Evolutionary conservation across 1,284 basidiomycete species (phyloP).

Genomic region (Neolentinus lepideus): DNA sequence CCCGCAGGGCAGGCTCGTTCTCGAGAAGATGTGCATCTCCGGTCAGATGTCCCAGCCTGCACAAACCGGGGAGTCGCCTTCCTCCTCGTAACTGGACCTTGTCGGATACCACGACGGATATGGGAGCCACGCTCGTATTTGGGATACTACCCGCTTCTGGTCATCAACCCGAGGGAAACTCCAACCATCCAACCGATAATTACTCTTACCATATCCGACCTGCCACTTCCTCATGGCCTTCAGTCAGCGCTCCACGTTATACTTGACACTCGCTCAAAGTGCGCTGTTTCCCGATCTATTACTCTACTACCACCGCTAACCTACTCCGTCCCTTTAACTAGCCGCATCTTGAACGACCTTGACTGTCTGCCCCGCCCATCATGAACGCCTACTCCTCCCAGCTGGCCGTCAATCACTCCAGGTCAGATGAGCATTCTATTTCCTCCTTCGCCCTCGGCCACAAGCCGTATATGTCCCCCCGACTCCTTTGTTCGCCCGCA

Average conservation of each 20-base stretch:
- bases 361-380: neutral
- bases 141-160: neutral
- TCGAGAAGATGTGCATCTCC: neutral
- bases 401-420: neutral
- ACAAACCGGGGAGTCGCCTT: neutral
- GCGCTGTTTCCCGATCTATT: neutral
- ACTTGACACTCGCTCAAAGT: neutral
- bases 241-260: neutral
- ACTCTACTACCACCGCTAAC: neutral
- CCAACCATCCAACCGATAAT: neutral
- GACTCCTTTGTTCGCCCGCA: neutral
- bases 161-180: neutral
- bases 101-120: no score
- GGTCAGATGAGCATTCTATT: slow-evolving; percentile 1
- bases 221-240: neutral
- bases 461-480: neutral
- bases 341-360: neutral
- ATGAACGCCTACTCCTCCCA: neutral
- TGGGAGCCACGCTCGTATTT: neutral
- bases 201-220: neutral
- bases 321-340: no score
- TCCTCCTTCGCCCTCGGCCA: neutral
- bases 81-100: neutral
- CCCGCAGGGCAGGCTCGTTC: neutral
- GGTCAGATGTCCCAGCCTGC: neutral